A percentile compares a stretch with the other conserved stretches of the same genome.
These are phyloP conservation scores for Ophiosphaerella herpotricha DNA, from an alignment of 2,329 filamentous ascomycete genomes.

Conservation along the genomic window DNA sequence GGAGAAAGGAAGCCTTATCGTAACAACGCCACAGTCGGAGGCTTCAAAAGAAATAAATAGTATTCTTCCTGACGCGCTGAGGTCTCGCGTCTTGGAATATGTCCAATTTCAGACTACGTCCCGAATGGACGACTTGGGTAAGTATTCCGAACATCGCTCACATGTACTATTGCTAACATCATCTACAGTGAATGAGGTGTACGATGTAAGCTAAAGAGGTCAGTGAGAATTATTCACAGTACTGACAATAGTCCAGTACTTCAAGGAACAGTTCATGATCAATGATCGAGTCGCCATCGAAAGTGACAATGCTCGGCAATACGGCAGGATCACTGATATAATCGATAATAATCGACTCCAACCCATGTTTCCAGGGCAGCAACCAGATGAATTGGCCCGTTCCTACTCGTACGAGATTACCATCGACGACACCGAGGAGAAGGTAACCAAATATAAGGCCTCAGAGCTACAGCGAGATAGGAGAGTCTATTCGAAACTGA, in stretches of 20 bases:
- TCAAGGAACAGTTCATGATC: conserved; percentile 41
- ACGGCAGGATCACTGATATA: conserved; percentile 38
- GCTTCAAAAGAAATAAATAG: conserved; percentile 89
- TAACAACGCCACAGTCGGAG: conserved; percentile 49
- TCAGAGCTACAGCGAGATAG: conserved; percentile 80
- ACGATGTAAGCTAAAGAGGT: conserved; percentile 27
- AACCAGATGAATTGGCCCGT: conserved; percentile 34
- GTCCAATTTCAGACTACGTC: conserved; percentile 86
- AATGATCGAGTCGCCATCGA: conserved; percentile 42
- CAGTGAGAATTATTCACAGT: not conserved
- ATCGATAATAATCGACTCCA: conserved; percentile 37
- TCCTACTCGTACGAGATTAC: conserved; percentile 40
- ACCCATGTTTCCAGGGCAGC: conserved; percentile 31
- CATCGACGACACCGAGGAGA: conserved; percentile 38
- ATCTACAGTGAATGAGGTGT: conserved; percentile 35
- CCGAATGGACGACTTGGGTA: conserved; percentile 81
- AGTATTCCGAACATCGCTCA: conserved; percentile 20
- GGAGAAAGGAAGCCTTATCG: conserved; percentile 28
- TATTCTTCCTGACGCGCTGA: conserved; percentile 87
- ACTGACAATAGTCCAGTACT: conserved; percentile 31
- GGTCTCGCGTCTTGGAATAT: conserved; percentile 85
- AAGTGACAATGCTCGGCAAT: conserved; percentile 31
- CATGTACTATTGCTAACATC: conserved; percentile 43
- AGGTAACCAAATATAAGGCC: conserved; percentile 54
- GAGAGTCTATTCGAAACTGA: conserved; percentile 92